Conservation (phyloP, 352 stramenopile genomes). For the Phytopythium mirpurense region DNA sequence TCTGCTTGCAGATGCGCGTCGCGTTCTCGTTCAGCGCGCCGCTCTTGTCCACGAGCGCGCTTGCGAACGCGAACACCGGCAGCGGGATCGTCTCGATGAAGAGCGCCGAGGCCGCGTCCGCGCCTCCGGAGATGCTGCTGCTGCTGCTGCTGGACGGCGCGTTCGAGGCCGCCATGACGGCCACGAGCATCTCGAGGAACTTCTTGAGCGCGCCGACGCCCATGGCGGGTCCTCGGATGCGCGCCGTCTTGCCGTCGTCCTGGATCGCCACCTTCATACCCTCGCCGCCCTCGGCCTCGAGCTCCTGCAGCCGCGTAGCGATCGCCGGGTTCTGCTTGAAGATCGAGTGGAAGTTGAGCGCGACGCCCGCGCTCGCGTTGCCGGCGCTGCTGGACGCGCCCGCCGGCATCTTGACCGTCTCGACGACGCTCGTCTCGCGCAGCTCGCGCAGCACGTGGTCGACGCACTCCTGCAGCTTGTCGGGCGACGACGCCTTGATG, state of each 20-base stretch:
- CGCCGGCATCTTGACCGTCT: constrained; percentile 43
- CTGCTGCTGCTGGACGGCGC: background rate
- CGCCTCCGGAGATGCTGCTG: no score
- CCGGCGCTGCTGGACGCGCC: constrained; percentile 5
- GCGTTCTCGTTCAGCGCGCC: constrained; percentile 68
- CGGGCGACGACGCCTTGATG: constrained; percentile 51
- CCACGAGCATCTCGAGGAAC: constrained; percentile 73
- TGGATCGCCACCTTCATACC: constrained; percentile 59
- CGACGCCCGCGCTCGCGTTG: constrained; percentile 7
- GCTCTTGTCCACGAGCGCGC: constrained; percentile 42
- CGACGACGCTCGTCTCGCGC: constrained; percentile 55
- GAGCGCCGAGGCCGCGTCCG: constrained; percentile 17
- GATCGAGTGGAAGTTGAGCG: constrained; percentile 50
- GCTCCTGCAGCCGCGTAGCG: constrained; percentile 53
- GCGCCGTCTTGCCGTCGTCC: constrained; percentile 60
- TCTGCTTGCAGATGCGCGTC: constrained; percentile 68
- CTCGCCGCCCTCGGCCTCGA: constrained; percentile 67
- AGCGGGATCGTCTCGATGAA: constrained; percentile 66
- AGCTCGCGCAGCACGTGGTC: constrained; percentile 57
- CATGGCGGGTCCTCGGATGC: constrained; percentile 62
- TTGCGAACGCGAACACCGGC: constrained; percentile 39
- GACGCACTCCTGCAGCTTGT: constrained; percentile 54
- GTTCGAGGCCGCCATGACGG: constrained; percentile 7
- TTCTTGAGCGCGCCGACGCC: constrained; percentile 66
- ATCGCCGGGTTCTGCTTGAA: constrained; percentile 51